Percentiles rank a stretch among this genome's conserved stretches.
Conservation (phyloP, 306 rosid species). For the Quercus wislizeni region DNA sequence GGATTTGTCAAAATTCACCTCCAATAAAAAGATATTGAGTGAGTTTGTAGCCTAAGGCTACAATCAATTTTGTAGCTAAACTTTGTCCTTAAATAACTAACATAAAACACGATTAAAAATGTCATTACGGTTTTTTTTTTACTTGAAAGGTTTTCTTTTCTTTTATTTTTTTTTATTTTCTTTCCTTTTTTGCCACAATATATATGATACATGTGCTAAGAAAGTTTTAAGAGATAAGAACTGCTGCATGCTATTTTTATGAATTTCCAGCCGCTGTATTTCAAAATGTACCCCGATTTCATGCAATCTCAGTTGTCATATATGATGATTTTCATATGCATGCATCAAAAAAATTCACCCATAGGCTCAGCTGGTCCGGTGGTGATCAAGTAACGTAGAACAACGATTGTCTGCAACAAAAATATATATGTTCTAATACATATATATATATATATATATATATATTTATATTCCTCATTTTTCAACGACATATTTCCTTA, state of each 20-base stretch:
- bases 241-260: not conserved
- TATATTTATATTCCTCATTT: not conserved
- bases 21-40: too few relatives aligned
- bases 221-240: not conserved
- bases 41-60: too few relatives aligned
- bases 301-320: too few relatives aligned
- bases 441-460: not conserved
- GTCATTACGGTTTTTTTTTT: not conserved
- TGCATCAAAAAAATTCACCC: not conserved
- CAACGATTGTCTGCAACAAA: not conserved
- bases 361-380: not conserved
- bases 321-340: too few relatives aligned
- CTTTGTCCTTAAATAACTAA: not conserved
- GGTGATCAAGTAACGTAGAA: not conserved
- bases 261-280: too few relatives aligned
- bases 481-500: conserved; percentile 30
- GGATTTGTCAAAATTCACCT: too few relatives aligned
- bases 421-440: not conserved
- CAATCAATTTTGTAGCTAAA: too few relatives aligned
- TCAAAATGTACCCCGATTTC: too few relatives aligned
- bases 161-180: too few relatives aligned
- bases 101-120: not conserved
- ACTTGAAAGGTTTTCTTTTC: too few relatives aligned
- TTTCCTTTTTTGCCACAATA: too few relatives aligned
- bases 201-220: not conserved